Evolutionary conservation across 192 early-diverging fungal genomes (phyloP).

Genomic region (Coemansia sp.): DNA sequence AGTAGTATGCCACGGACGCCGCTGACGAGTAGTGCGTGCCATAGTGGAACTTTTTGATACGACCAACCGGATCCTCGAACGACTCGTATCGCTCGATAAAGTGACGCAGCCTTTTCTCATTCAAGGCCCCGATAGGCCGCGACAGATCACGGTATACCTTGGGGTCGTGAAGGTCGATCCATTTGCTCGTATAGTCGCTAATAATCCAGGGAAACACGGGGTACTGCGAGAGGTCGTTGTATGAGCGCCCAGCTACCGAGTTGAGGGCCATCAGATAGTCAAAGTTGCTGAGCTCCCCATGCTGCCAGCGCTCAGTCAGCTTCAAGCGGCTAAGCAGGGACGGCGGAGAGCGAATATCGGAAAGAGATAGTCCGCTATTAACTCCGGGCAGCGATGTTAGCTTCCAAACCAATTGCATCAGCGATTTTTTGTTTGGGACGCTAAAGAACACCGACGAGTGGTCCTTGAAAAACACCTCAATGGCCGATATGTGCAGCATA

Average conservation of each 20-base stretch:
- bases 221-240: constrained; percentile 92
- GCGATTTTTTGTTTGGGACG: constrained; percentile 31
- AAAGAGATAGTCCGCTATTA: constrained; percentile 25
- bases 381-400: constrained; percentile 32
- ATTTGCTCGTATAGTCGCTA: constrained; percentile 71
- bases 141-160: constrained; percentile 83
- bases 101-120: constrained; percentile 48
- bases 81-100: constrained; percentile 59
- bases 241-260: constrained; percentile 79
- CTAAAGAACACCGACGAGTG: constrained; percentile 40
- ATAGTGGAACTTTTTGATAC: constrained; percentile 76
- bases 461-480: constrained; percentile 47
- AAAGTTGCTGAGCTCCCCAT: constrained; percentile 88
- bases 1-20: constrained; percentile 83
- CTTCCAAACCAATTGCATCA: constrained; percentile 48
- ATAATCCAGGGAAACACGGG: constrained; percentile 97
- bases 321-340: constrained; percentile 23
- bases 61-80: constrained; percentile 64
- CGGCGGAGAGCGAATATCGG: constrained; percentile 37
- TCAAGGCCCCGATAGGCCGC: constrained; percentile 88
- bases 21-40: constrained; percentile 98
- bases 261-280: constrained; percentile 96
- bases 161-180: constrained; percentile 78
- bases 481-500: constrained; percentile 42
- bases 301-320: constrained; percentile 79